Evolutionary conservation across 345 rosid genomes (phyloP).

Genomic region (Hibiscus mutabilis): DNA sequence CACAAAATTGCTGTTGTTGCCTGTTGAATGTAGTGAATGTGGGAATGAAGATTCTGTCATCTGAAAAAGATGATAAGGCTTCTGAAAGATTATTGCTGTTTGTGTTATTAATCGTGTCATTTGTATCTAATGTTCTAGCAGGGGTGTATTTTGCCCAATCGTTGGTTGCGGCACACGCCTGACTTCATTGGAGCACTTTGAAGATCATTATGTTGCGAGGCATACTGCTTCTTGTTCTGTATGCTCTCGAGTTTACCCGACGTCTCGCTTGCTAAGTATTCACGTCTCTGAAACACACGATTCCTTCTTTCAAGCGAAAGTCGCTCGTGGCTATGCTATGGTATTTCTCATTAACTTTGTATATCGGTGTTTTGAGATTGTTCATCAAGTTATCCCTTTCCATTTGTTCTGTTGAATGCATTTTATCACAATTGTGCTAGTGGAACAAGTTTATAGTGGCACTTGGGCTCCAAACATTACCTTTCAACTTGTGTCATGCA

Average conservation of each 20-base stretch:
- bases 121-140: slow-evolving; percentile 27
- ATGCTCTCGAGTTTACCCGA: slow-evolving; percentile 81
- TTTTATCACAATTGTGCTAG: neutral
- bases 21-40: neutral
- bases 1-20: neutral
- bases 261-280: slow-evolving; percentile 69
- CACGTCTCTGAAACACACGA: slow-evolving; percentile 91
- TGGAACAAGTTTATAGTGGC: neutral
- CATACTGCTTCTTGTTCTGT: slow-evolving; percentile 92
- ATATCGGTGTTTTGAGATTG: neutral
- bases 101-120: neutral
- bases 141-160: slow-evolving; percentile 73
- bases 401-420: neutral
- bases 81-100: neutral
- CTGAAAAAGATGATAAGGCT: neutral
- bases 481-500: neutral
- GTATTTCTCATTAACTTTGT: slow-evolving; percentile 28
- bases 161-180: slow-evolving; percentile 65
- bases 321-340: slow-evolving; percentile 78
- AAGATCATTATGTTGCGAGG: slow-evolving; percentile 78
- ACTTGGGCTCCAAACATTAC: neutral
- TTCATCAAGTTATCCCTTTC: neutral
- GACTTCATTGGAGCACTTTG: slow-evolving; percentile 66
- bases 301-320: slow-evolving; percentile 95
- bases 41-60: neutral